phyloP scores from a whole-genome alignment of 2,329 filamentous ascomycete genomes.

The Rhytidhysteron rufulum region DNA sequence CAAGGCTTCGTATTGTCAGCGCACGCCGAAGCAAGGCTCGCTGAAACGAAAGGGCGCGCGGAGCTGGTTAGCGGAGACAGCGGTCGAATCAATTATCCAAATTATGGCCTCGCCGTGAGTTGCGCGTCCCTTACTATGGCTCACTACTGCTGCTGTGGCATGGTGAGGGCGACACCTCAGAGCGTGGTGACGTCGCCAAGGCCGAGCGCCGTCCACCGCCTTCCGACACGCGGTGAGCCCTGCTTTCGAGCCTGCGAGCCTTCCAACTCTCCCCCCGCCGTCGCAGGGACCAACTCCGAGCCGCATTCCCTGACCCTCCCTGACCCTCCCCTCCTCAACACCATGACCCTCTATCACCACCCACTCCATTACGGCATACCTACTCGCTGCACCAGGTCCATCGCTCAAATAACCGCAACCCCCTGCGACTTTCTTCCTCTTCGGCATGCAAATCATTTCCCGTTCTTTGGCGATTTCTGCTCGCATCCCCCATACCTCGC shows the following conservation, averaged over 20 bases:
- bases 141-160: background rate
- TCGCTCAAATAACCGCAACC: background rate
- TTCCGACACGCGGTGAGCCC: background rate
- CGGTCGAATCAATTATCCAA: background rate
- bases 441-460: background rate
- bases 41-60: background rate
- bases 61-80: background rate
- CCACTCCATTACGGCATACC: background rate
- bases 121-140: background rate
- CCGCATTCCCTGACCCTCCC: no score
- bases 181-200: background rate
- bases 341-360: slow-evolving; percentile 1
- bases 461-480: background rate
- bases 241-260: no score
- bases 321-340: no score
- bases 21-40: slow-evolving; percentile 1
- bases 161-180: background rate
- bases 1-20: slow-evolving; percentile 14
- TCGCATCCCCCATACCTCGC: no score
- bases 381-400: background rate
- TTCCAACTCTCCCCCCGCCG: no score
- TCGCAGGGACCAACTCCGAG: no score
- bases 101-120: background rate
- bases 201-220: background rate
- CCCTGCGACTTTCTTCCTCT: background rate